Conservation (phyloP, 345 rosid species). For the Ceriops decandra region DNA sequence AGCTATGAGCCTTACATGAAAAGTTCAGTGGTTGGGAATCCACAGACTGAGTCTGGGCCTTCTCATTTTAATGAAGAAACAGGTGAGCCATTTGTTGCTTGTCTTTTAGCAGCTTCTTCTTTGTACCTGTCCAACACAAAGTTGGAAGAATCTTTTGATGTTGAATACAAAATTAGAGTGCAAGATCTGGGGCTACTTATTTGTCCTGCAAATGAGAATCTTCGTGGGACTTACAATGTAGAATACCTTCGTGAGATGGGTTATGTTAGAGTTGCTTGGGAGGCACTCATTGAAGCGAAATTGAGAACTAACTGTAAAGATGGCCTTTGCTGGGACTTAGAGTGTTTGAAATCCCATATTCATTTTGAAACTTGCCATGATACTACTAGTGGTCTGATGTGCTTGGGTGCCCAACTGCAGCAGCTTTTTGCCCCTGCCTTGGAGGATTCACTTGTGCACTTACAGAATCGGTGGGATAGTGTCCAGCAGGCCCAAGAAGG, state of each 20-base stretch:
- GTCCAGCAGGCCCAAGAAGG: slow-evolving; percentile 48
- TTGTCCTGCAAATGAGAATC: slow-evolving; percentile 46
- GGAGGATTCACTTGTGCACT: slow-evolving; percentile 80
- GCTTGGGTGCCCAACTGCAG: slow-evolving; percentile 74
- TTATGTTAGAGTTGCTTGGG: slow-evolving; percentile 75
- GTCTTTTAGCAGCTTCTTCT: slow-evolving; percentile 88
- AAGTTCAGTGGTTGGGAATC: slow-evolving; percentile 22
- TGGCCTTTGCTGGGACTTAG: slow-evolving; percentile 74
- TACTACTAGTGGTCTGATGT: slow-evolving; percentile 69
- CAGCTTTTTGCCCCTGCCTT: slow-evolving; percentile 81
- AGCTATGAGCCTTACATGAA: slow-evolving; percentile 76
- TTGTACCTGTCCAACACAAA: slow-evolving; percentile 48
- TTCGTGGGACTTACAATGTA: slow-evolving; percentile 49
- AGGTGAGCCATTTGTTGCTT: slow-evolving; percentile 48
- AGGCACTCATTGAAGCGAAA: slow-evolving; percentile 59
- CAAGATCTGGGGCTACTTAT: slow-evolving; percentile 91
- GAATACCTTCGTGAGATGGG: slow-evolving; percentile 62
- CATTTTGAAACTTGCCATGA: slow-evolving; percentile 79
- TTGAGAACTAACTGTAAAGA: slow-evolving; percentile 52
- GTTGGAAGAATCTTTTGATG: slow-evolving; percentile 36
- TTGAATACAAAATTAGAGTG: slow-evolving; percentile 54
- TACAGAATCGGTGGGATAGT: slow-evolving; percentile 81
- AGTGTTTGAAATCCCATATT: slow-evolving; percentile 64
- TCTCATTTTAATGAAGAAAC: slow-evolving; percentile 32
- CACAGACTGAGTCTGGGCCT: slow-evolving; percentile 23